These are phyloP conservation scores for Parasarocladium wereldwijsianum DNA, from an alignment of 2,329 filamentous ascomycete species.

Conservation along the genomic window DNA sequence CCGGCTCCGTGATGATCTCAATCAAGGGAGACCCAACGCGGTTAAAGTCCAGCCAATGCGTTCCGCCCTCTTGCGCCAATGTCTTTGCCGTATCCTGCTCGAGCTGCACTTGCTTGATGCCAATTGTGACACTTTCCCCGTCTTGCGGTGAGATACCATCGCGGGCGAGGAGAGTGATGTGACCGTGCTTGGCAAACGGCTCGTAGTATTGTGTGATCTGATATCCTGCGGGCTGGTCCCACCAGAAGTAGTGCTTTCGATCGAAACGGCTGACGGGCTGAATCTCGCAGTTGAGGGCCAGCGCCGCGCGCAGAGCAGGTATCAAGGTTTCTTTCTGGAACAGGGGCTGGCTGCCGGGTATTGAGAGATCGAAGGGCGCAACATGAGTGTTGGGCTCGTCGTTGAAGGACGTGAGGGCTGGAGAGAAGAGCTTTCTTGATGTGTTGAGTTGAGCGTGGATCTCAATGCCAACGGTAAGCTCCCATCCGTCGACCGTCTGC, in stretches of 20 bases:
- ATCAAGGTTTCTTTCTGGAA: slow-evolving; percentile 76
- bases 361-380: slow-evolving; percentile 73
- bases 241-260: slow-evolving; percentile 97
- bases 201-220: slow-evolving; percentile 96
- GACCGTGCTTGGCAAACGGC: slow-evolving; percentile 54
- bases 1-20: slow-evolving; percentile 85
- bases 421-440: slow-evolving; percentile 75
- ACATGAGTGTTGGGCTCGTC: slow-evolving; percentile 74
- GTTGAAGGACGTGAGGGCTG: slow-evolving; percentile 47
- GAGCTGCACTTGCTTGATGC: slow-evolving; percentile 89
- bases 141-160: slow-evolving; percentile 71
- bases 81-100: slow-evolving; percentile 98
- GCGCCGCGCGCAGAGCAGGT: slow-evolving; percentile 77
- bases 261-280: slow-evolving; percentile 74
- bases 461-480: slow-evolving; percentile 90
- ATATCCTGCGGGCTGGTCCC: slow-evolving; percentile 92
- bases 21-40: slow-evolving; percentile 81
- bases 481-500: slow-evolving; percentile 57
- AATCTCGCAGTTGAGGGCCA: slow-evolving; percentile 69
- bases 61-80: slow-evolving; percentile 56
- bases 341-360: slow-evolving; percentile 75
- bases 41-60: slow-evolving; percentile 83
- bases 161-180: slow-evolving; percentile 52
- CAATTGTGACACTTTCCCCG: slow-evolving; percentile 54
- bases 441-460: slow-evolving; percentile 96